Evolutionary conservation across 1,139 yeast genomes (phyloP), one percentile per base, ranked within the genome.

Genomic region (Diutina siamensis): DNA sequence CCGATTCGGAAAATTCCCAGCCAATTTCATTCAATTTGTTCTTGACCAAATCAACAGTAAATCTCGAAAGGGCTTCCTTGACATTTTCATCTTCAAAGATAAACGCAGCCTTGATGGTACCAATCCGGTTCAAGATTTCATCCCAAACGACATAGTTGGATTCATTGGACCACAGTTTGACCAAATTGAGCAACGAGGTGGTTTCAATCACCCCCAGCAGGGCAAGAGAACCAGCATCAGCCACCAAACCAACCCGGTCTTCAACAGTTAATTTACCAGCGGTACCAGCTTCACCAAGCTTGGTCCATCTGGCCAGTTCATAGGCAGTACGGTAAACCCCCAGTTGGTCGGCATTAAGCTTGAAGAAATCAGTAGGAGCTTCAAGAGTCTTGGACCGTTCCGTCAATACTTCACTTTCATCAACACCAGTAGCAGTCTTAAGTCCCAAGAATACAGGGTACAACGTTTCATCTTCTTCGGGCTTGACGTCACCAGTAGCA

Each of bases 371-470:
- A 17, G 61, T 64, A 44, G 69, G 59, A 46, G 79, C 53, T 47
- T 68, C 63, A 52, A 80, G 42, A 9, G 73, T 66, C 47, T 67
- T 69, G 46, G 76, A 68, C 63, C 92, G 76, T 45, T 68, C 61
- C 51, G 72, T 70, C 55, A 85, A 71, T 22, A 76, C 78, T 41
- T 76, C 58, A 1, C 81, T 67, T 53, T 80, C 80, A 59, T 84
- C 86, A 47, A 80, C 68, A 44, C 87, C 87, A 12, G 64, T 60
- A 38, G 76, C 71, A 19, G 94, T 83, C 59, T 78, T 83, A 53
- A 89, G 68, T 7, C 84, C 83, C 54, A 92, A 72, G 64, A 87
- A 86, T 32, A 88, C 84, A 35, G 97, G 97, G 63, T 83, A 92
- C 48, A 88, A 63, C 12, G 80, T 71, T 48, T 61, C 52, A 49